Conservation (phyloP, 495 filamentous ascomycete genomes). For the Penicillium lividum region DNA sequence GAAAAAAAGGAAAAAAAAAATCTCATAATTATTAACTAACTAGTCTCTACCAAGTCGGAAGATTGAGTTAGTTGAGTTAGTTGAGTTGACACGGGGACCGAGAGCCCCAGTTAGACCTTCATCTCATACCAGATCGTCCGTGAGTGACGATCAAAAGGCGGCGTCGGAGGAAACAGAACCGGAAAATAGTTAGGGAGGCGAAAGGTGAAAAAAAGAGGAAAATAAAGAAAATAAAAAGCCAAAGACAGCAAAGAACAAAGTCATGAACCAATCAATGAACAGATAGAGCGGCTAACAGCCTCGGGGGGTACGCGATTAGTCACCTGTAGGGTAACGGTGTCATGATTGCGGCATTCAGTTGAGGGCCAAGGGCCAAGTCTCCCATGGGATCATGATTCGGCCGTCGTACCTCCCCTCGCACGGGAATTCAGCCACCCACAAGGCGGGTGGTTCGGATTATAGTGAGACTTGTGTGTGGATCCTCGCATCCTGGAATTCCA, state of each 20-base stretch:
- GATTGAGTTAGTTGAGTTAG: neutral
- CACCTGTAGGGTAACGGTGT: conserved; percentile 26
- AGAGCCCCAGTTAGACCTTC: conserved; percentile 6
- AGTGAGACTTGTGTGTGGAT: conserved; percentile 22
- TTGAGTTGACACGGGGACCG: neutral
- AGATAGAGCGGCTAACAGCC: conserved; percentile 19
- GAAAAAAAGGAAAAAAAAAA: conserved; percentile 1
- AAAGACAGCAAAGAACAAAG: conserved; percentile 8
- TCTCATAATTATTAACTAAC: neutral
- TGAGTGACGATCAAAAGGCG: conserved; percentile 2
- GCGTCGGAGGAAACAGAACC: conserved; percentile 6
- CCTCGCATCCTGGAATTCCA: conserved; percentile 29
- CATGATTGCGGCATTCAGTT: conserved; percentile 8
- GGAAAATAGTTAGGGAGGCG: conserved; percentile 3
- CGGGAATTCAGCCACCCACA: conserved; percentile 20
- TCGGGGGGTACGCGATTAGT: conserved; percentile 28
- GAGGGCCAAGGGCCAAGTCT: conserved; percentile 1
- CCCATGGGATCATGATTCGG: conserved; percentile 25
- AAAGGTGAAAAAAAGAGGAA: neutral
- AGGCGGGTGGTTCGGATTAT: conserved; percentile 31
- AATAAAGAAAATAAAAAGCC: conserved; percentile 3
- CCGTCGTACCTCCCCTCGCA: conserved; percentile 15
- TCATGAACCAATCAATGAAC: conserved; percentile 10
- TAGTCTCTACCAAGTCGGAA: neutral
- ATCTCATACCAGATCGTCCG: conserved; percentile 7